Evolutionary conservation across 768 basidiomycete genomes (phyloP).

Genomic region (Rickenella mellea): DNA sequence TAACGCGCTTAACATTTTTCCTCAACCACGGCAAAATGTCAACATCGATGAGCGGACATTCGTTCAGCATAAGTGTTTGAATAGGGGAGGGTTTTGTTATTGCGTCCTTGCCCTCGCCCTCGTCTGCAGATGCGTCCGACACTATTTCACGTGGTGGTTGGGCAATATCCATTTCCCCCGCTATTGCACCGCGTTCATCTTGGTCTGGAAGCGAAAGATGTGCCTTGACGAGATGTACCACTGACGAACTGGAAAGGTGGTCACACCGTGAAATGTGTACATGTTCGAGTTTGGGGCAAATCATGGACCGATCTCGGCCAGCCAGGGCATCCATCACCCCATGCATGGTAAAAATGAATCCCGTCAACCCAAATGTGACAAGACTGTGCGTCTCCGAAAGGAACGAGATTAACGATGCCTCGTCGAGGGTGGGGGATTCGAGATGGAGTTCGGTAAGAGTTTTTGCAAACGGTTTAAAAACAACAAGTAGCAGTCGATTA

Average conservation of each 20-base stretch:
- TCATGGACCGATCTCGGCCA: constrained; percentile 6
- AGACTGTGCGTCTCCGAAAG: constrained; percentile 26
- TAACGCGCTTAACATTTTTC: too few relatives aligned
- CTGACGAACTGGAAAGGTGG: constrained; percentile 40
- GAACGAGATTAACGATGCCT: constrained; percentile 15
- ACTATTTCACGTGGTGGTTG: too few relatives aligned
- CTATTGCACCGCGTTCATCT: background rate
- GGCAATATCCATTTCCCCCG: too few relatives aligned
- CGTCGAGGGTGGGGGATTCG: background rate
- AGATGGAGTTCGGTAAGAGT: too few relatives aligned
- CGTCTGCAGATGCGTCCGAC: background rate
- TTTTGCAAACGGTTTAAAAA: too few relatives aligned
- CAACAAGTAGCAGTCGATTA: too few relatives aligned
- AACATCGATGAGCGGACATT: background rate
- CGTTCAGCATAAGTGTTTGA: background rate
- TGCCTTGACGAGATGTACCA: constrained; percentile 44
- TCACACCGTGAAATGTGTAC: constrained; percentile 48
- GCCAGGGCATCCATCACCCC: constrained; percentile 9
- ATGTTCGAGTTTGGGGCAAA: constrained; percentile 41
- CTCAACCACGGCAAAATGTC: background rate
- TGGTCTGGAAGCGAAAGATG: constrained; percentile 22
- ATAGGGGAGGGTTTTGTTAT: background rate
- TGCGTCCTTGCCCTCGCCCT: background rate
- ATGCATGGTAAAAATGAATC: constrained; percentile 24
- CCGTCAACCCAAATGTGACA: constrained; percentile 29